Evolutionary conservation across 169 alveolate genomes (phyloP).

Genomic region (Pseudocohnilembus persalinus): DNA sequence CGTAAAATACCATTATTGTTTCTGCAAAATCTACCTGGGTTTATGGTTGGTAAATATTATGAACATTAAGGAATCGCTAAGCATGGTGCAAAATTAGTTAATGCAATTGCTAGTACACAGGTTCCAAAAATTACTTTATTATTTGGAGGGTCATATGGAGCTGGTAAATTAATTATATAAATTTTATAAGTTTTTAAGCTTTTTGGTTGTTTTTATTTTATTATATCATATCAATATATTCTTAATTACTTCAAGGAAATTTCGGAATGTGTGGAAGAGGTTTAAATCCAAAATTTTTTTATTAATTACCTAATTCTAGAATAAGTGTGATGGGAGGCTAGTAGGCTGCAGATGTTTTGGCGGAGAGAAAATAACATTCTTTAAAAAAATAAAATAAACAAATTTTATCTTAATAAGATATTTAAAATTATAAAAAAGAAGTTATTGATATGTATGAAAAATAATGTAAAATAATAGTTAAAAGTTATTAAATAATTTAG

Average conservation of each 20-base stretch:
- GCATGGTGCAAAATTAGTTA: slow-evolving; percentile 90
- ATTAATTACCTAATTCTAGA: slow-evolving; percentile 82
- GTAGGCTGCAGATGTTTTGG: slow-evolving; percentile 63
- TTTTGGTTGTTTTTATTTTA: too few species aligned
- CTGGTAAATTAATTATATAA: slow-evolving; percentile 38
- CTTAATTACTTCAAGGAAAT: too few species aligned
- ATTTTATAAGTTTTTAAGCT: too few species aligned
- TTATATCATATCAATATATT: too few species aligned
- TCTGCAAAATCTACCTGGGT: slow-evolving; percentile 84
- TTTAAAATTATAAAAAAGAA: slow-evolving; percentile 32
- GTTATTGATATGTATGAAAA: slow-evolving; percentile 58
- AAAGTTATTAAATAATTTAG: too few species aligned
- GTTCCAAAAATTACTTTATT: slow-evolving; percentile 84
- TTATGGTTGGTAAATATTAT: slow-evolving; percentile 82
- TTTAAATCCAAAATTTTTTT: slow-evolving; percentile 83
- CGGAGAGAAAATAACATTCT: background rate
- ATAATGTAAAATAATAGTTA: background rate
- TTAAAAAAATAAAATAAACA: slow-evolving; percentile 31
- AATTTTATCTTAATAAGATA: slow-evolving; percentile 51
- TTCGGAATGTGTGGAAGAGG: slow-evolving; percentile 94
- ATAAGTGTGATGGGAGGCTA: slow-evolving; percentile 88
- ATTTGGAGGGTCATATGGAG: slow-evolving; percentile 45
- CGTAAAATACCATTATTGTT: slow-evolving; percentile 80
- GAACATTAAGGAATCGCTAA: slow-evolving; percentile 89
- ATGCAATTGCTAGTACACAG: slow-evolving; percentile 78